These are phyloP conservation scores for Colletotrichum nymphaeae DNA, from an alignment of 2,329 filamentous ascomycete species.

Conservation along the genomic window DNA sequence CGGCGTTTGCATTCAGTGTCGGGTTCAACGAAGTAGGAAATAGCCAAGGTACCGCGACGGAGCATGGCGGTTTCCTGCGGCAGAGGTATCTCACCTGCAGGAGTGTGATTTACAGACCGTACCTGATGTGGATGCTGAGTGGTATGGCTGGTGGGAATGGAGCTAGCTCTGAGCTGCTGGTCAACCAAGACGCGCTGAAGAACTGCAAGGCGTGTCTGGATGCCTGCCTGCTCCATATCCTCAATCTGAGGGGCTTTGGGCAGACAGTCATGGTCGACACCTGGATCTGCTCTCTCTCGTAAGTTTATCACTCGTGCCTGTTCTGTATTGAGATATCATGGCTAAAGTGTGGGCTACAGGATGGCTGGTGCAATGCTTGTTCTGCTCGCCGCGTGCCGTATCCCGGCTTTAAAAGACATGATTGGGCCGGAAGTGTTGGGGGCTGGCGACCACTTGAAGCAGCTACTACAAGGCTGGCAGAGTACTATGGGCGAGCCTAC, in stretches of 20 bases:
- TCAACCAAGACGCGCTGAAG: conserved; percentile 48
- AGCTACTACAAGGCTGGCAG: conserved; percentile 56
- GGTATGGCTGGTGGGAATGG: conserved; percentile 44
- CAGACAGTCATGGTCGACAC: conserved; percentile 65
- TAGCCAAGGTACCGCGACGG: conserved; percentile 45
- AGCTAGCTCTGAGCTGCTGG: conserved; percentile 40
- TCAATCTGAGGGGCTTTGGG: conserved; percentile 58
- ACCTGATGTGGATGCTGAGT: conserved; percentile 61
- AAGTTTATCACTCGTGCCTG: conserved; percentile 36
- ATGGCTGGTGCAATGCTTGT: conserved; percentile 63
- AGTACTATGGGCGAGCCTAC: conserved; percentile 48
- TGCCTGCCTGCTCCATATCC: conserved; percentile 59
- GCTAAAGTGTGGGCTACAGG: conserved; percentile 38
- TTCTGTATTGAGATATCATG: not conserved
- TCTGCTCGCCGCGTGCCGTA: conserved; percentile 55
- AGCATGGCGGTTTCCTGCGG: conserved; percentile 59
- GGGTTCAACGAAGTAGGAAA: conserved; percentile 39
- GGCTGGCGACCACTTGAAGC: conserved; percentile 54
- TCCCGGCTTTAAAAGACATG: conserved; percentile 49
- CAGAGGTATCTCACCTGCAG: conserved; percentile 63
- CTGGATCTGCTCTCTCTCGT: conserved; percentile 67
- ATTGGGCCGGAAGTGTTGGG: conserved; percentile 51
- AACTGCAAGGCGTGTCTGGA: conserved; percentile 59
- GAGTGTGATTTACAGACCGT: conserved; percentile 64
- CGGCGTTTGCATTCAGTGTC: conserved; percentile 54